Conservation (phyloP, 2,329 filamentous ascomycete species). For the Paraphaeosphaeria minitans region DNA sequence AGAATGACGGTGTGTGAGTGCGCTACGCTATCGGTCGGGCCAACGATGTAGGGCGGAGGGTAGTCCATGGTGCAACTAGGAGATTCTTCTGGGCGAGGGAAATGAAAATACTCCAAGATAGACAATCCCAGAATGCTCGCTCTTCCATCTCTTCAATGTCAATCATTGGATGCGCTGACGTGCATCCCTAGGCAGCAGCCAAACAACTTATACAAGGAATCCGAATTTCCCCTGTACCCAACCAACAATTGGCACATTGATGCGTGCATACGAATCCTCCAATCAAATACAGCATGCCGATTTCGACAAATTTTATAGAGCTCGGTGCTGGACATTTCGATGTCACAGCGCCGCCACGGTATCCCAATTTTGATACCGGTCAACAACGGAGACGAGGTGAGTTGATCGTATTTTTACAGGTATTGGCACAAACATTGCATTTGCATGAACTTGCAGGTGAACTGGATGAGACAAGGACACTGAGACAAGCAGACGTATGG, state of each 20-base stretch:
- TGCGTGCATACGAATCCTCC: not conserved
- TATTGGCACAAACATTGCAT: no score
- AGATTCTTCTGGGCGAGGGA: not conserved
- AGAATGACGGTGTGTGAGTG: slow-evolving; percentile 56
- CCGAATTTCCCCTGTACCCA: not conserved
- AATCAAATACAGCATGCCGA: not conserved
- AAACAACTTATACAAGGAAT: not conserved
- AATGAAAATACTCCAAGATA: no score
- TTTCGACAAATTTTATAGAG: no score
- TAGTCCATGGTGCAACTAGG: not conserved
- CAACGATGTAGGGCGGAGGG: slow-evolving; percentile 7
- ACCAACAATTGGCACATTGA: not conserved
- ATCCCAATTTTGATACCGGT: no score
- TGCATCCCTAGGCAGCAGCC: not conserved
- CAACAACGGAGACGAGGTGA: no score
- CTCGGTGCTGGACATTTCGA: no score
- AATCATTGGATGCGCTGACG: not conserved
- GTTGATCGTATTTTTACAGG: no score
- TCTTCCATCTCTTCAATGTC: not conserved
- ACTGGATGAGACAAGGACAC: no score
- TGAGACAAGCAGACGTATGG: no score
- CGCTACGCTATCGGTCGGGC: not conserved
- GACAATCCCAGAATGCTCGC: not conserved
- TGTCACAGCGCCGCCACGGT: no score
- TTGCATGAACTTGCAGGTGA: no score